Evolutionary conservation across 768 basidiomycete species (phyloP).

Genomic region (Tulasnella sp.): DNA sequence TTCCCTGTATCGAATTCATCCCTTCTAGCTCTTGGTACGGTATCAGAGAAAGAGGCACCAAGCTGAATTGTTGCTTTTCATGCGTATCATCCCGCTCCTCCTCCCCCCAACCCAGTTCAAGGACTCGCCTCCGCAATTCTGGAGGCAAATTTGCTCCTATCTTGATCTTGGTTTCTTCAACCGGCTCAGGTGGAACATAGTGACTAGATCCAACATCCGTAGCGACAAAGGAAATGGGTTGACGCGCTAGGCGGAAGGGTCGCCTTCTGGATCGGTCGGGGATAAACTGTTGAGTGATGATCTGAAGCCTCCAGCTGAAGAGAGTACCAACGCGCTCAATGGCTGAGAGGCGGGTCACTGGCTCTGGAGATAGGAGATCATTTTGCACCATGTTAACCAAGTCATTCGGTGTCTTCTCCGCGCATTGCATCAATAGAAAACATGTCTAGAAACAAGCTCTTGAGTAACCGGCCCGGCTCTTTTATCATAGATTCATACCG

Average conservation of each 20-base stretch:
- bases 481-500: slow-evolving; percentile 31
- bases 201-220: slow-evolving; percentile 57
- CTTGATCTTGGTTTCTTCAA: slow-evolving; percentile 36
- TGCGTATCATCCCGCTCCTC: slow-evolving; percentile 34
- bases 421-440: slow-evolving; percentile 60
- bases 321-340: slow-evolving; percentile 44
- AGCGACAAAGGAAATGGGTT: slow-evolving; percentile 57
- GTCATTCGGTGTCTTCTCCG: slow-evolving; percentile 44
- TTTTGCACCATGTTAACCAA: slow-evolving; percentile 38
- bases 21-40: slow-evolving; percentile 43
- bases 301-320: slow-evolving; percentile 56
- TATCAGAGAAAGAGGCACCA: slow-evolving; percentile 51
- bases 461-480: not conserved
- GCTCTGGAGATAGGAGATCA: slow-evolving; percentile 37
- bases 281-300: slow-evolving; percentile 47
- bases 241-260: slow-evolving; percentile 59
- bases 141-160: slow-evolving; percentile 38
- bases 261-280: slow-evolving; percentile 45
- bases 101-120: slow-evolving; percentile 58
- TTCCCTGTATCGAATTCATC: not conserved
- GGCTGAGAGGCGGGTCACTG: slow-evolving; percentile 37
- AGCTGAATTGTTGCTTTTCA: slow-evolving; percentile 26
- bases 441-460: slow-evolving; percentile 29
- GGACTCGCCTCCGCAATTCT: slow-evolving; percentile 50
- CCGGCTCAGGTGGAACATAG: slow-evolving; percentile 43